Percentiles rank a stretch among this genome's conserved stretches.
Evolutionary conservation across 2,329 filamentous ascomycete genomes (phyloP).

Genomic region (Aspergillus novoparasiticus): DNA sequence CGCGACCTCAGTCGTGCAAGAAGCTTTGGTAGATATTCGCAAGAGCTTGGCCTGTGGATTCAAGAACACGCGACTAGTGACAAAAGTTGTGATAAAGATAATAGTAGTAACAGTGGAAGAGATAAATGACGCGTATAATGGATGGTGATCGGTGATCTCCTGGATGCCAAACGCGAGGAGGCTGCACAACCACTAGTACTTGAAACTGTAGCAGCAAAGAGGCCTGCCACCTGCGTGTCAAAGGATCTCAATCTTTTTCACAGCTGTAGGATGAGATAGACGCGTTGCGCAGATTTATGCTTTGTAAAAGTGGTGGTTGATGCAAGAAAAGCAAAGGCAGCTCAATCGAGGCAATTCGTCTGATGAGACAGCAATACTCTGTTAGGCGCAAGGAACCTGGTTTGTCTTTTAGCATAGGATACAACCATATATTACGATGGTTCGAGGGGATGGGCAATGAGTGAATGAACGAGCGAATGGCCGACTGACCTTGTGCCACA

Average conservation of each 20-base stretch:
- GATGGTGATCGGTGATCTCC: not conserved
- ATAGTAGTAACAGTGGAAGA: not conserved
- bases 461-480: not conserved
- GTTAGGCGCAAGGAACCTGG: not conserved
- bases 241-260: not conserved
- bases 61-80: not conserved
- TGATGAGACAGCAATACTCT: not conserved
- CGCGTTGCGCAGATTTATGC: not conserved
- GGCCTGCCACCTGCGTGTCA: not conserved
- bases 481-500: conserved; percentile 3
- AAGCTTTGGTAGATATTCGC: not conserved
- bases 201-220: not conserved
- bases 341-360: not conserved
- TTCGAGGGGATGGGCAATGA: not conserved
- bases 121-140: not conserved
- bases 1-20: not conserved
- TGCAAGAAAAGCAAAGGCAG: not conserved
- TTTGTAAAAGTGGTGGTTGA: not conserved
- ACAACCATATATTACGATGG: not conserved
- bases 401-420: not conserved
- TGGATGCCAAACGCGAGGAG: not conserved
- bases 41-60: not conserved
- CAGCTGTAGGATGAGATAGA: not conserved
- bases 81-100: not conserved
- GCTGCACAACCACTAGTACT: not conserved